phyloP scores from a whole-genome alignment of 768 basidiomycete species.

The Trametes cubensis region DNA sequence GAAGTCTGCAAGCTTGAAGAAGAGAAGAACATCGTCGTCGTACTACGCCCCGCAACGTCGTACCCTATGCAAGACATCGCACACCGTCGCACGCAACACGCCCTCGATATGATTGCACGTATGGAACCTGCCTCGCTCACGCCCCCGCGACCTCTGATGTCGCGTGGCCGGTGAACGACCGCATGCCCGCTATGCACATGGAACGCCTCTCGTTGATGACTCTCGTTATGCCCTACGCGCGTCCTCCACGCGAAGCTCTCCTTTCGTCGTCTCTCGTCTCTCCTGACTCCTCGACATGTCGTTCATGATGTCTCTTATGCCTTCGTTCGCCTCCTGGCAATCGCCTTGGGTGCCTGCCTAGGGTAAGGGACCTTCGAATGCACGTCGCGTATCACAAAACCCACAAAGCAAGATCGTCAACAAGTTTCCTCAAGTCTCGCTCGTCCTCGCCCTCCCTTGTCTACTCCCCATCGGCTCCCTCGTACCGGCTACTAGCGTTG shows the following conservation, averaged over 20 bases:
- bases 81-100: not conserved
- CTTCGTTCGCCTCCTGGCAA: not conserved
- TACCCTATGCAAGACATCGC: not conserved
- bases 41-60: constrained; percentile 4
- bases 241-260: constrained; percentile 15
- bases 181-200: constrained; percentile 25
- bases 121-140: constrained; percentile 1
- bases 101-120: constrained; percentile 18
- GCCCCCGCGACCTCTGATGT: not conserved
- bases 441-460: not conserved
- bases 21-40: constrained; percentile 6
- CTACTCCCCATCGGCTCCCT: constrained; percentile 7
- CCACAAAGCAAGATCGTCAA: constrained; percentile 8
- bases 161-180: not conserved
- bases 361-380: not conserved
- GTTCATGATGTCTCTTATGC: not conserved
- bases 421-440: not conserved
- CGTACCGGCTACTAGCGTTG: constrained; percentile 5
- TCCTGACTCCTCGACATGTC: not conserved
- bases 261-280: constrained; percentile 3
- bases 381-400: constrained; percentile 5
- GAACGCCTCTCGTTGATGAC: constrained; percentile 24
- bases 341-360: not conserved
- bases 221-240: constrained; percentile 28
- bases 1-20: constrained; percentile 1